phyloP scores from a whole-genome alignment of 768 basidiomycete genomes.

The Serendipita sp. region DNA sequence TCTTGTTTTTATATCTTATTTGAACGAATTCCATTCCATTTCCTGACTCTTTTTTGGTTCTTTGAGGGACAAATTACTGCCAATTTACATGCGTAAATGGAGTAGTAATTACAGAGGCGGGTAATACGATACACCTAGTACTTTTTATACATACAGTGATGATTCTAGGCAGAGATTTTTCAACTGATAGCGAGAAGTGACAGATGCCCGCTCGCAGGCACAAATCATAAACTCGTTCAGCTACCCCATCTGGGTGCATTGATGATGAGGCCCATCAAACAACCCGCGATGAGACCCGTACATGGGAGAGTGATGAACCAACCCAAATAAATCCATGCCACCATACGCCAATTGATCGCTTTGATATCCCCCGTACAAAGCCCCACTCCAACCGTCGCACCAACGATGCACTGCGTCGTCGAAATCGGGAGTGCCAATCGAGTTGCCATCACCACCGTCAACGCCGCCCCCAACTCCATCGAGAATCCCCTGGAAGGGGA shows the following conservation, averaged over 20 bases:
- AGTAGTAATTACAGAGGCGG: no score
- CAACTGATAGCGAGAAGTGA: no score
- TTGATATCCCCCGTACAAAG: slow-evolving; percentile 19
- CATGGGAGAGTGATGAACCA: slow-evolving; percentile 9
- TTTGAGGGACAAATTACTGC: no score
- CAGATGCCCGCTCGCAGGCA: no score
- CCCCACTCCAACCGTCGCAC: slow-evolving; percentile 22
- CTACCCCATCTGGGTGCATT: neutral
- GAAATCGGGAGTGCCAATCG: slow-evolving; percentile 23
- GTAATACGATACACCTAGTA: no score
- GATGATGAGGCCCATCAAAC: neutral
- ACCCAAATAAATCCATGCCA: slow-evolving; percentile 21
- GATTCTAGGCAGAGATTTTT: no score
- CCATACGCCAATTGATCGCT: slow-evolving; percentile 20
- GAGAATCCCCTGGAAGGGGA: slow-evolving; percentile 27
- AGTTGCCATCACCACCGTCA: slow-evolving; percentile 28
- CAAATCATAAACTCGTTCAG: no score
- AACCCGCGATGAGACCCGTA: neutral
- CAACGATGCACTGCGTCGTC: slow-evolving; percentile 24
- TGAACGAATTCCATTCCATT: no score
- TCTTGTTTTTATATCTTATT: no score
- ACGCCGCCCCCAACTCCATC: slow-evolving; percentile 28
- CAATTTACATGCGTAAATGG: no score
- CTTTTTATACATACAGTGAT: no score
- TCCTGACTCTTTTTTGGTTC: no score